Conservation (phyloP, 2,329 filamentous ascomycete genomes). For the Exophiala viscosa region DNA sequence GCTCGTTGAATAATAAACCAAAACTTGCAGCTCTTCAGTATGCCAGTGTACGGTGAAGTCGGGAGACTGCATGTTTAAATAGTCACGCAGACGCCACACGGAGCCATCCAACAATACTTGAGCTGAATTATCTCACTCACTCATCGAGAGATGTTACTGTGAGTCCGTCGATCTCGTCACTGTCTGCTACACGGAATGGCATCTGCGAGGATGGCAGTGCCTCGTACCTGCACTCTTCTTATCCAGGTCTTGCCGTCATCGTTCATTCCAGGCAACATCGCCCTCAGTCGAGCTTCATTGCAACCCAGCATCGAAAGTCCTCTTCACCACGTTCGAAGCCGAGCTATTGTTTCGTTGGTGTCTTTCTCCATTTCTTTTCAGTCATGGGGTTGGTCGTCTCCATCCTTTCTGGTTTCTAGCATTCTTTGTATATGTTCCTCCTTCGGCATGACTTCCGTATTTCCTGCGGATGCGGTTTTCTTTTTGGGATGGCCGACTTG, state of each 20-base stretch:
- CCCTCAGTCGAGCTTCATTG: slow-evolving; percentile 6
- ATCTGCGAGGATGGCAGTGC: slow-evolving; percentile 11
- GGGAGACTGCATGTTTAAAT: not conserved
- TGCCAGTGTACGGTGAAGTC: not conserved
- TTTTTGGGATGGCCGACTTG: slow-evolving; percentile 26
- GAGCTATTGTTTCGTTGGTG: slow-evolving; percentile 21
- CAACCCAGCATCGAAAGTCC: slow-evolving; percentile 18
- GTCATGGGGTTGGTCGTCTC: slow-evolving; percentile 20
- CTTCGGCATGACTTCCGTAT: slow-evolving; percentile 10
- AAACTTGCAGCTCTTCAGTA: no score
- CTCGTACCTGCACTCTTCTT: slow-evolving; percentile 7
- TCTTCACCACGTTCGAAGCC: slow-evolving; percentile 13
- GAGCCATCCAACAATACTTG: not conserved
- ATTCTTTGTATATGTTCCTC: slow-evolving; percentile 16
- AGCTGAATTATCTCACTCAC: not conserved
- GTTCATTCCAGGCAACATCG: slow-evolving; percentile 2
- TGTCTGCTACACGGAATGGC: not conserved
- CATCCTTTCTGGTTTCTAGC: slow-evolving; percentile 20
- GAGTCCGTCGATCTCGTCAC: not conserved
- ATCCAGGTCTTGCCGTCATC: slow-evolving; percentile 16
- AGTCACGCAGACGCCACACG: not conserved
- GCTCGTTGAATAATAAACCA: no score
- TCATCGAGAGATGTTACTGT: not conserved
- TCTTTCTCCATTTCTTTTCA: slow-evolving; percentile 17
- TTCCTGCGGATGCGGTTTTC: slow-evolving; percentile 15